Evolutionary conservation across 2,329 filamentous ascomycete species (phyloP).

Genomic region (Claviceps lovelessii): DNA sequence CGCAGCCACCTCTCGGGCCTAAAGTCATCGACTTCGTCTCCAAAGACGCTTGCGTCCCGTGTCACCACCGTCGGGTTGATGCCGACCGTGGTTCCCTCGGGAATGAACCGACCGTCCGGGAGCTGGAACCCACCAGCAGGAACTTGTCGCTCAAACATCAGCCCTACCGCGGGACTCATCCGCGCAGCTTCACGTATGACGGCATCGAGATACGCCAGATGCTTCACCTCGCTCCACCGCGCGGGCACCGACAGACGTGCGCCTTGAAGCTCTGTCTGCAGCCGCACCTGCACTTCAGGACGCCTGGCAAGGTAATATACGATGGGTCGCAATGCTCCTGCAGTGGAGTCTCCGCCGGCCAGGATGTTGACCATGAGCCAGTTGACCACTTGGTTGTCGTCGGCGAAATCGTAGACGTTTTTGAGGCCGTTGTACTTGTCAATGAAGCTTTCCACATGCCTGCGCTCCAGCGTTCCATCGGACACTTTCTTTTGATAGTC

Average conservation of each 20-base stretch:
- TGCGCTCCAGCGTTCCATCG: constrained; percentile 7
- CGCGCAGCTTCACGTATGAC: constrained; percentile 36
- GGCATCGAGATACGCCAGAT: constrained; percentile 32
- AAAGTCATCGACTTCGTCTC: constrained; percentile 28
- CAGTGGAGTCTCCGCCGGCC: constrained; percentile 24
- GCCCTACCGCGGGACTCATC: constrained; percentile 32
- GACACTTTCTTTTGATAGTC: constrained; percentile 7
- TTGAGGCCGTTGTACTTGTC: constrained; percentile 7
- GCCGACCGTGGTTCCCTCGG: constrained; percentile 24
- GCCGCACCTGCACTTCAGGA: constrained; percentile 13
- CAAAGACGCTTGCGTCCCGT: constrained; percentile 27
- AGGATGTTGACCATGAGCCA: constrained; percentile 12
- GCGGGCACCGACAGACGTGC: constrained; percentile 12
- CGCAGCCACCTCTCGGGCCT: constrained; percentile 34
- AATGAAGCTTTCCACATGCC: constrained; percentile 13
- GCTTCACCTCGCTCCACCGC: constrained; percentile 12
- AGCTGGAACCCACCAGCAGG: constrained; percentile 23
- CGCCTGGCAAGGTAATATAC: constrained; percentile 24
- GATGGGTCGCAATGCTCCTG: constrained; percentile 18
- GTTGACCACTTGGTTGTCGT: constrained; percentile 13
- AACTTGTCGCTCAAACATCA: constrained; percentile 36
- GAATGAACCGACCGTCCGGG: constrained; percentile 21
- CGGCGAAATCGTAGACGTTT: constrained; percentile 20
- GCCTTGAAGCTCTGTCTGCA: constrained; percentile 24
- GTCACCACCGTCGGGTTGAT: constrained; percentile 27